Conservation (phyloP, 1,284 basidiomycete species). For the Cutaneotrichosporon daszewskae region DNA sequence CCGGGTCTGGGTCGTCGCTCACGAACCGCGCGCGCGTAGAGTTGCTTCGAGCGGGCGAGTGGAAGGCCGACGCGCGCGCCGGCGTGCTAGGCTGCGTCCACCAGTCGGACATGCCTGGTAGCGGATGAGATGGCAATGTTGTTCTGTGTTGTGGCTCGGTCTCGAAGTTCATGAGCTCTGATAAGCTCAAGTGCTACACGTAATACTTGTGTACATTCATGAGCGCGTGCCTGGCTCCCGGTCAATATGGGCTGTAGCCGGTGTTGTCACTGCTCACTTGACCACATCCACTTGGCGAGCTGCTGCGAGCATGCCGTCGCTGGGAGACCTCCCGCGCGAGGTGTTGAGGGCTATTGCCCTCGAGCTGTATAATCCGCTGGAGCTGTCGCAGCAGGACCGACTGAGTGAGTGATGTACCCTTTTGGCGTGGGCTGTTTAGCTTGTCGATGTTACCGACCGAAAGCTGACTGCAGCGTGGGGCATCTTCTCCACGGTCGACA, state of each 20-base stretch:
- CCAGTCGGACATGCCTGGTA: slow-evolving; percentile 18
- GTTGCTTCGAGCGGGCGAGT: slow-evolving; percentile 8
- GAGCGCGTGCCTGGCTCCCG: too few species aligned
- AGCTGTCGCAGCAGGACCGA: slow-evolving; percentile 40
- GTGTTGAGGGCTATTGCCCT: slow-evolving; percentile 31
- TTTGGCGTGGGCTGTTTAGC: not conserved
- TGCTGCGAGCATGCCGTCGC: slow-evolving; percentile 10
- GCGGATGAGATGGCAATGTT: slow-evolving; percentile 1
- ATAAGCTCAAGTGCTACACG: too few species aligned
- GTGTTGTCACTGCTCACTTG: too few species aligned
- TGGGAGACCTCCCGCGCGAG: slow-evolving; percentile 27
- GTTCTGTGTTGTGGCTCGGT: not conserved
- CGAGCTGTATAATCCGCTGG: slow-evolving; percentile 37
- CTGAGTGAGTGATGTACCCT: slow-evolving; percentile 39
- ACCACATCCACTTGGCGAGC: too few species aligned
- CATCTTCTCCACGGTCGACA: slow-evolving; percentile 41
- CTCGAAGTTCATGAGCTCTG: not conserved
- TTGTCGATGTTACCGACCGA: too few species aligned
- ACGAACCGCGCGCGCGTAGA: slow-evolving; percentile 17
- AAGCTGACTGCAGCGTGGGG: slow-evolving; percentile 32
- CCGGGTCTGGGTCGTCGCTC: slow-evolving; percentile 33
- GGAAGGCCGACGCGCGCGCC: slow-evolving; percentile 7
- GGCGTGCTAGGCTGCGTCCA: slow-evolving; percentile 19
- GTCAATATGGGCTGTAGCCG: too few species aligned
- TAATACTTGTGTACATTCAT: too few species aligned